Conservation (phyloP, 192 early-diverging fungal species). For the Gaertneriomyces sp. region DNA sequence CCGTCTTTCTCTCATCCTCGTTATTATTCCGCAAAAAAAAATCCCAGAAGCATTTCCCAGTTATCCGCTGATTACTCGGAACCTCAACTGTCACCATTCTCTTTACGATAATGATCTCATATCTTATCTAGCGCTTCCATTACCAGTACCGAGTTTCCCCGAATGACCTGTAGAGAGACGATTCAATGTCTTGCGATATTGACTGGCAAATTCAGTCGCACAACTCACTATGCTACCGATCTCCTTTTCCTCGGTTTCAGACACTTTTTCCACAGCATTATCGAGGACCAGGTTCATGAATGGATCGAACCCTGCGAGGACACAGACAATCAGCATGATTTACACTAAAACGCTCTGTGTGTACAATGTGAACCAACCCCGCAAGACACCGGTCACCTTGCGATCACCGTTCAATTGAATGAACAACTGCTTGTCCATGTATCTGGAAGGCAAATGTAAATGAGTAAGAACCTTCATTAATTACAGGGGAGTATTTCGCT, state of each 20-base stretch:
- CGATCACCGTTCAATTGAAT: conserved; percentile 90
- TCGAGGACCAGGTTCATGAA: conserved; percentile 99
- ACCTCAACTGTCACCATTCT: not conserved
- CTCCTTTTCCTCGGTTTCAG: conserved; percentile 58
- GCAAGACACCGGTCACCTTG: conserved; percentile 88
- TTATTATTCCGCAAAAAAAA: no score
- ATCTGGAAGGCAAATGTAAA: conserved; percentile 30
- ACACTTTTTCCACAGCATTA: conserved; percentile 80
- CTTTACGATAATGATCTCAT: not conserved
- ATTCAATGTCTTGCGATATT: not conserved
- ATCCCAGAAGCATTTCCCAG: no score
- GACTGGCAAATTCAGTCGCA: not conserved
- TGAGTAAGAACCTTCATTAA: not conserved
- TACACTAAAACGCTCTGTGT: not conserved
- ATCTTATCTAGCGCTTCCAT: conserved; percentile 56
- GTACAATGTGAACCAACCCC: conserved; percentile 46
- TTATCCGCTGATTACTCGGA: no score
- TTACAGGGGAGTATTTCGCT: not conserved
- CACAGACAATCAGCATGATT: not conserved
- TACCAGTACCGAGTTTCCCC: conserved; percentile 54
- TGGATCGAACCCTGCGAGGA: conserved; percentile 77
- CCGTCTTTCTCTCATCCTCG: no score
- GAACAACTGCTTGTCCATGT: conserved; percentile 92
- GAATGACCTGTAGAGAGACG: conserved; percentile 42
- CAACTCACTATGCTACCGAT: conserved; percentile 83